Percentiles rank a stretch among this genome's conserved stretches.
These are phyloP conservation scores for Phytophthora capsici DNA, from an alignment of 352 stramenopile species.

Conservation along the genomic window DNA sequence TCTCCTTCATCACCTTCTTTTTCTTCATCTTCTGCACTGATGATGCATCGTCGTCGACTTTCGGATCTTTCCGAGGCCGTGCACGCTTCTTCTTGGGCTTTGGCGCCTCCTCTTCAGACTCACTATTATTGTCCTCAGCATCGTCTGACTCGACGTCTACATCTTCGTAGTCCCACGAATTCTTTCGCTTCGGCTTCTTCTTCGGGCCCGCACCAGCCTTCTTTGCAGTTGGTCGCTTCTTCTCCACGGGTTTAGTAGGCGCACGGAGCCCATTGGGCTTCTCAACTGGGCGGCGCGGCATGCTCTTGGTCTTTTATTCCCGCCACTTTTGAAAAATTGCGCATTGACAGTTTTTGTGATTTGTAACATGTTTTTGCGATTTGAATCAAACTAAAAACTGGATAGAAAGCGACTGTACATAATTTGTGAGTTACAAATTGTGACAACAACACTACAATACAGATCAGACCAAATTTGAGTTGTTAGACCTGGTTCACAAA, in stretches of 20 bases:
- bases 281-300: not conserved
- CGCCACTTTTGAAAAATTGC: slow-evolving; percentile 13
- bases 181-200: slow-evolving; percentile 36
- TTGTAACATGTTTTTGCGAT: not conserved
- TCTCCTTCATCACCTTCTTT: slow-evolving; percentile 13
- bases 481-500: too few species aligned
- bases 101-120: slow-evolving; percentile 18
- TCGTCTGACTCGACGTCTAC: slow-evolving; percentile 27
- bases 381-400: too few species aligned
- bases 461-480: too few species aligned
- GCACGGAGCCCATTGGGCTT: slow-evolving; percentile 6
- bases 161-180: slow-evolving; percentile 42
- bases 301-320: slow-evolving; percentile 5
- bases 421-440: too few species aligned
- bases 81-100: slow-evolving; percentile 35
- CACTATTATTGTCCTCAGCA: slow-evolving; percentile 31
- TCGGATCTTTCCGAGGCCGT: slow-evolving; percentile 8
- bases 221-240: slow-evolving; percentile 18
- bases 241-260: slow-evolving; percentile 1
- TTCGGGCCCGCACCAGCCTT: slow-evolving; percentile 2
- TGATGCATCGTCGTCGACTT: too few species aligned
- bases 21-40: slow-evolving; percentile 28
- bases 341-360: not conserved
- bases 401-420: too few species aligned
- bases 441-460: too few species aligned